Evolutionary conservation across 768 basidiomycete species (phyloP).

Genomic region (Coprinopsis cinerea): DNA sequence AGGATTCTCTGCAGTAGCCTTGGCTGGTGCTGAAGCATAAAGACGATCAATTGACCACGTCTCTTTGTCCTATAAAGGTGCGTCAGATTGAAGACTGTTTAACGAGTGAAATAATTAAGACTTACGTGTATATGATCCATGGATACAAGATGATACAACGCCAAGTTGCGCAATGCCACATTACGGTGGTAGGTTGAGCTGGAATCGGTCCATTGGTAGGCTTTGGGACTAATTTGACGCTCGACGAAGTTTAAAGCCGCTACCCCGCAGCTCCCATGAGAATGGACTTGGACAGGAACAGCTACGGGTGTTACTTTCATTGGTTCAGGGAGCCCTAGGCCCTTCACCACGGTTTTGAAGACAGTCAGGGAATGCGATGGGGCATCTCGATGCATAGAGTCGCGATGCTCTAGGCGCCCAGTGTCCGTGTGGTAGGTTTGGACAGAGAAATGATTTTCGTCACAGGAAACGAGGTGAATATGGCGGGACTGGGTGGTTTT

Average conservation of each 20-base stretch:
- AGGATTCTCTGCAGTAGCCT: neutral
- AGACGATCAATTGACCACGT: neutral
- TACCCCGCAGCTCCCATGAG: conserved; percentile 10
- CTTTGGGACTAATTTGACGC: neutral
- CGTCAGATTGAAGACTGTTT: neutral
- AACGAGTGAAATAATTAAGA: neutral
- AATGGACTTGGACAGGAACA: neutral
- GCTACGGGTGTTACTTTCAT: neutral
- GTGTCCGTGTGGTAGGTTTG: conserved; percentile 9
- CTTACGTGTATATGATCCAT: neutral
- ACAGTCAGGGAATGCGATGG: conserved; percentile 4
- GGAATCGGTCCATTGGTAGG: neutral
- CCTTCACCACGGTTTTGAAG: conserved; percentile 12
- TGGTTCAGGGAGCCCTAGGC: neutral
- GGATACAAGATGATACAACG: neutral
- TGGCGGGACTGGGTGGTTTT: neutral
- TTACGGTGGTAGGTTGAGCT: neutral
- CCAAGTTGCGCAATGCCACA: neutral
- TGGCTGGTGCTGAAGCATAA: neutral
- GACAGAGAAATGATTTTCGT: conserved; percentile 12
- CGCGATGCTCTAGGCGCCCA: conserved; percentile 11
- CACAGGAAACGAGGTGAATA: conserved; percentile 9
- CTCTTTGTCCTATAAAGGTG: neutral
- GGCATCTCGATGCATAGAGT: conserved; percentile 12
- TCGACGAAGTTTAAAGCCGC: conserved; percentile 12